Percentiles rank a stretch among this genome's conserved stretches.
Conservation (phyloP, 169 alveolate genomes). For the Haemoproteus tartakovskyi region DNA sequence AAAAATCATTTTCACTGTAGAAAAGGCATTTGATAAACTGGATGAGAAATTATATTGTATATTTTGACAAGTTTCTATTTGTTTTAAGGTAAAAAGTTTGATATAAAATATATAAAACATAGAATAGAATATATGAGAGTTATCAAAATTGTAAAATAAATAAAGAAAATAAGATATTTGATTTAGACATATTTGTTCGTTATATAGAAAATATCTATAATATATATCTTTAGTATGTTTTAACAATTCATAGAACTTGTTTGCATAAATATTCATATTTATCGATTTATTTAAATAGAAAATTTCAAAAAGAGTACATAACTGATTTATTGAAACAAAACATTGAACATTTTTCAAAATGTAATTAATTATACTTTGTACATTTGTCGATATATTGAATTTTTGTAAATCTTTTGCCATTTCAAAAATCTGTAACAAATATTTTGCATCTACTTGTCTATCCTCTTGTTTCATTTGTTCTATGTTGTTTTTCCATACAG, state of each 20-base stretch:
- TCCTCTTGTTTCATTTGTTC: too few relatives aligned
- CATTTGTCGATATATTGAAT: constrained; percentile 25
- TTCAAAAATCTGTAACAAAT: too few relatives aligned
- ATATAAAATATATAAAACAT: constrained; percentile 10
- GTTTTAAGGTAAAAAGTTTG: neutral
- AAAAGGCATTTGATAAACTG: constrained; percentile 23
- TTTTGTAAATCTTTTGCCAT: constrained; percentile 13
- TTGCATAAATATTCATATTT: constrained; percentile 3
- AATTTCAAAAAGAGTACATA: constrained; percentile 19
- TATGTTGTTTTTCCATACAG: too few relatives aligned
- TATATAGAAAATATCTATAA: constrained; percentile 4
- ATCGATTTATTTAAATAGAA: too few relatives aligned
- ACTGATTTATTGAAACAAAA: constrained; percentile 14
- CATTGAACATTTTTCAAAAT: constrained; percentile 10
- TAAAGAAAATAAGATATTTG: constrained; percentile 20
- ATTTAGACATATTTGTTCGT: constrained; percentile 3
- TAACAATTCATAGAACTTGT: neutral
- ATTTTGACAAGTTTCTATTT: constrained; percentile 2
- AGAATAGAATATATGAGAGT: neutral
- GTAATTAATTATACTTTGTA: constrained; percentile 5
- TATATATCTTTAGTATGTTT: neutral
- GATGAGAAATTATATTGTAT: constrained; percentile 11
- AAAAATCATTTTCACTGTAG: constrained; percentile 18
- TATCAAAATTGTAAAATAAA: constrained; percentile 8
- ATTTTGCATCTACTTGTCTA: too few relatives aligned